Evolutionary conservation across 202 grass and related monocot species (phyloP), one percentile per base, ranked within the genome.

Genomic region (Carex sylvatica): DNA sequence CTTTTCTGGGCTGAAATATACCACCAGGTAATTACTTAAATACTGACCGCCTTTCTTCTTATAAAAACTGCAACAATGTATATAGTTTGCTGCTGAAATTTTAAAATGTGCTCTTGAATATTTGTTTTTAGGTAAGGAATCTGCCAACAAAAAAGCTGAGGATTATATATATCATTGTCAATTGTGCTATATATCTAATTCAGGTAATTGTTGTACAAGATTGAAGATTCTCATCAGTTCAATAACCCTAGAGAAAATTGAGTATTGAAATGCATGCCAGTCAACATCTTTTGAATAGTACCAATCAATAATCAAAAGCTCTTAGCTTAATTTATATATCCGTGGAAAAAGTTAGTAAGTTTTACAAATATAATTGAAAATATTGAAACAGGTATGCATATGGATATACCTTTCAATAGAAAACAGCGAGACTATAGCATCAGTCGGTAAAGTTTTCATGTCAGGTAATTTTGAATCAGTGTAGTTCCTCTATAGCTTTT

Each of bases 1-100:
- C 84, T 97, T 44, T 97, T 97, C 80, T 97, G 94, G 91, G 91
- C 91, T 18, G 94, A 97, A 85, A 97, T 97, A 84, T 97, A 97
- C 79, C 81, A 94, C 82, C 94, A 97, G 91, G 94, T 97, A 22
- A 59, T 65, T 63, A 64, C 14, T 83, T 58, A 47, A 49, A 80
- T 72, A 54, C 61, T 79, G 36, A 11, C 1, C 18, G 13, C 31
- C 10, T 36, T 1, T 12, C 16, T 74, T 83, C 14, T 49, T 3
- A 15, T 51, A 14, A 30, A 46, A 65, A 20, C 20, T 44, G 19
- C 31, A 51, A 74, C 36, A 47, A 47, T 31, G 44, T 55, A 63
- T 40, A 65, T 16, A 56, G 61, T 76, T 76, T 56, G 14, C 3
- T 76, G 6, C 26, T 35, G 26, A 76, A 12, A 15, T 9, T 67